Evolutionary conservation across 768 basidiomycete genomes (phyloP).

Genomic region (Phylloporus arenicola): DNA sequence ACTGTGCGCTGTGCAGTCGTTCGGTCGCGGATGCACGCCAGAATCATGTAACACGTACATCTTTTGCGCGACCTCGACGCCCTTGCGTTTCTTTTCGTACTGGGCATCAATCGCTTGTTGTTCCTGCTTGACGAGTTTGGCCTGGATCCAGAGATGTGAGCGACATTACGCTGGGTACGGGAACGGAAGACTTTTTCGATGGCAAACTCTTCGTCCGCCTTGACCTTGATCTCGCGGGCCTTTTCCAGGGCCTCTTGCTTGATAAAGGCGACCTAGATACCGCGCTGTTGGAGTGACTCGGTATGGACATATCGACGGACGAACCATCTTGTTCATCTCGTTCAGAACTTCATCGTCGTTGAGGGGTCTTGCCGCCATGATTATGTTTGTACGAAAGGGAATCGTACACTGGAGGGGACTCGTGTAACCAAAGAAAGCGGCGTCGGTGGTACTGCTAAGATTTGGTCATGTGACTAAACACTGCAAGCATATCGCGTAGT

Average conservation of each 20-base stretch:
- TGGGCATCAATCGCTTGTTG: slow-evolving; percentile 90
- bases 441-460: background rate
- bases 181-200: slow-evolving; percentile 80
- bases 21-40: slow-evolving; percentile 1
- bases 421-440: background rate
- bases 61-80: slow-evolving; percentile 90
- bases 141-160: slow-evolving; percentile 47
- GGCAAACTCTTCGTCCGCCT: slow-evolving; percentile 98
- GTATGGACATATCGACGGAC: slow-evolving; percentile 15
- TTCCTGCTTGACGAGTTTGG: slow-evolving; percentile 95
- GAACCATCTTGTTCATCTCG: slow-evolving; percentile 99
- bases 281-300: slow-evolving; percentile 1
- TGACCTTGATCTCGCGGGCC: slow-evolving; percentile 92
- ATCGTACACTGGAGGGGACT: background rate
- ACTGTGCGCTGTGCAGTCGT: slow-evolving; percentile 64
- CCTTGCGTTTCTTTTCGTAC: slow-evolving; percentile 95
- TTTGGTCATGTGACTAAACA: background rate
- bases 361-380: slow-evolving; percentile 70
- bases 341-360: slow-evolving; percentile 93
- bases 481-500: too few species aligned
- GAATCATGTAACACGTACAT: slow-evolving; percentile 54
- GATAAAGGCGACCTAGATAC: slow-evolving; percentile 86
- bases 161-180: background rate
- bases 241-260: slow-evolving; percentile 98
- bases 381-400: slow-evolving; percentile 5